phyloP scores from a whole-genome alignment of 441 rosid genomes.

The Croton setiger region DNA sequence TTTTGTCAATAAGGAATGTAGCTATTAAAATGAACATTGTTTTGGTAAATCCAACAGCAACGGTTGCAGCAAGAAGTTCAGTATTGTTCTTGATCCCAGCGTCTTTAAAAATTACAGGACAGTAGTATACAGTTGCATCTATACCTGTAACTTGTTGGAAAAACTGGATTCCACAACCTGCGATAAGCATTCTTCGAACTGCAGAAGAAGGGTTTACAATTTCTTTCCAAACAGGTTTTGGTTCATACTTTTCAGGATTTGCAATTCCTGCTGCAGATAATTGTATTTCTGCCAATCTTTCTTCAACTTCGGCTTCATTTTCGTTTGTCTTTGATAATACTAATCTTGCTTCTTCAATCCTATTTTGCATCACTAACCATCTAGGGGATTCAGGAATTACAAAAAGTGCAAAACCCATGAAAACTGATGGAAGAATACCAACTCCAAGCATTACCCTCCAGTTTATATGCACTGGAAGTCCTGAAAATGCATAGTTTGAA shows the following conservation, averaged over 20 bases:
- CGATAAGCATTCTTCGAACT: constrained; percentile 59
- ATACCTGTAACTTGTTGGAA: constrained; percentile 86
- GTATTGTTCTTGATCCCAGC: constrained; percentile 69
- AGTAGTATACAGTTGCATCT: constrained; percentile 83
- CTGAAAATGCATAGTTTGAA: constrained; percentile 81
- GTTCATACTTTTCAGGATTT: constrained; percentile 29
- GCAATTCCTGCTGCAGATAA: constrained; percentile 52
- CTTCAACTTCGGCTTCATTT: constrained; percentile 61
- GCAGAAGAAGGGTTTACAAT: constrained; percentile 66
- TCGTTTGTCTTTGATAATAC: constrained; percentile 71
- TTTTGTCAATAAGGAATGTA: constrained; percentile 61
- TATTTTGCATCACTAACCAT: constrained; percentile 75
- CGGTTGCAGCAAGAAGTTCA: constrained; percentile 74
- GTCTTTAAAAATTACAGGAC: constrained; percentile 62
- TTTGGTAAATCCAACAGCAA: constrained; percentile 77
- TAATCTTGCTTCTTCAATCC: constrained; percentile 62
- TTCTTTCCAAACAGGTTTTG: constrained; percentile 64
- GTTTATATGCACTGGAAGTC: constrained; percentile 58
- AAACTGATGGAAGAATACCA: constrained; percentile 70
- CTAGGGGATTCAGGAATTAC: constrained; percentile 90
- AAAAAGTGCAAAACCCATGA: constrained; percentile 67
- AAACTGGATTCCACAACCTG: constrained; percentile 85
- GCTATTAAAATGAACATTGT: constrained; percentile 71
- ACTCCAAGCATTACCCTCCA: constrained; percentile 96
- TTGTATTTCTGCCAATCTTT: constrained; percentile 70